Base-by-base conservation (phyloP, 345 rosid genomes). In the Nasturtium officinale region DNA sequence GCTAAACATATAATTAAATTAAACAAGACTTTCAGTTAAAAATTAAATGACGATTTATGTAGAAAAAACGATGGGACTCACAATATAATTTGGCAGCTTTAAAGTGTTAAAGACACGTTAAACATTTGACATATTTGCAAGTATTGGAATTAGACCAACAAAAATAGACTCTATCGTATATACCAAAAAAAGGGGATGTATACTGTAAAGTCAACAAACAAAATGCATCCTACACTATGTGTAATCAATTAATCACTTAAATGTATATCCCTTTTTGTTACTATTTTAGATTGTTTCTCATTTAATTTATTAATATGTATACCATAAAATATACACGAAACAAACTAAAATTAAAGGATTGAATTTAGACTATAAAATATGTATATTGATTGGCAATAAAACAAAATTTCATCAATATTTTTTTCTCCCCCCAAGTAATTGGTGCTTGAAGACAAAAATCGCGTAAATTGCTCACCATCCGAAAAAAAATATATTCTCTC, bases 81-180 rank as follows among this genome's bases (percentile, higher is more conserved):
- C 62, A 59, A 3, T 50, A 45, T n/a, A n/a, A n/a, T 75, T 75
- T 58, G 78, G 73, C 78, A 75, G 61, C 46, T 35, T 38, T 0
- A 17, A 38, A 33, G 32, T 45, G 32, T 74, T 57, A 0, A 45
- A 33, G 52, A 73, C 59, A 73, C 77, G 65, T 74, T 28, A 57
- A 59, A 50, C 47, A 40, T 20, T 50, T 67, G 67, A 38, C 73
- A 67, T 74, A 35, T 16, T 15, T 58, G 35, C 3, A 58, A 15
- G 4, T 10, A 57, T 58, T 74, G 67, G 59, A 74, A 13, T 48
- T 58, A 10, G 53, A 67, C 78, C 46, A 67, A 58, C 67, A 48
- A 67, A 3, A 48, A 4, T 58, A 16, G 6, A 57, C 45, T 58
- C 0, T 10, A 5, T 48, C 32, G 18, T 45, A 35, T 11, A 7